Conservation (phyloP, 208 protist species). For the Acanthamoeba lenticulata region DNA sequence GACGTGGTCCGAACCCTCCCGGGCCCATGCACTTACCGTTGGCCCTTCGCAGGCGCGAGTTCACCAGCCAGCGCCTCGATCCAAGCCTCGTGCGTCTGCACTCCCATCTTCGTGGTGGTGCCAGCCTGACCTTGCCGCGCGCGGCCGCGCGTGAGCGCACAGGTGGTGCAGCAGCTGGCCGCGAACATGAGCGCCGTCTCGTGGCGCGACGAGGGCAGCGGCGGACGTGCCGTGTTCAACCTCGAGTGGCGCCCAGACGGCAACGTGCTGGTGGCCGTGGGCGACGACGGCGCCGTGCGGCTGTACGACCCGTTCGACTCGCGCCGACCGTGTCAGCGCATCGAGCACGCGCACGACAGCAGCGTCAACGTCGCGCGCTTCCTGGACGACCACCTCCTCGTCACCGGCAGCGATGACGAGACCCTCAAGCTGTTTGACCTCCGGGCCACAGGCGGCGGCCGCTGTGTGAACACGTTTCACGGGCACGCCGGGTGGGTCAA, state of each 20-base stretch:
- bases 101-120: not conserved
- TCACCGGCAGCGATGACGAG: not conserved
- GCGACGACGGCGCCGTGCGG: not conserved
- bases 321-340: not conserved
- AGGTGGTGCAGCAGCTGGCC: not conserved
- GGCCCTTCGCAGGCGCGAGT: not conserved
- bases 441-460: not conserved
- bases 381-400: not conserved
- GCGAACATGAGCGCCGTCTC: not conserved
- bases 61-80: not conserved
- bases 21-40: not conserved
- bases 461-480: not conserved
- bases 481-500: not conserved
- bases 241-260: not conserved
- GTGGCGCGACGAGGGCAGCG: not conserved
- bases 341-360: not conserved
- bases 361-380: not conserved
- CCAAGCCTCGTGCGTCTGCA: too few species aligned
- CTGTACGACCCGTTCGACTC: constrained; percentile 1
- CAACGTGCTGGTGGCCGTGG: not conserved
- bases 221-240: not conserved
- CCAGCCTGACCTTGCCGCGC: not conserved
- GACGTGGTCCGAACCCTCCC: not conserved
- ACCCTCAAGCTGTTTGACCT: not conserved
- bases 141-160: too few species aligned